phyloP scores from a whole-genome alignment of 345 rosid genomes.

The Populus euphratica region DNA sequence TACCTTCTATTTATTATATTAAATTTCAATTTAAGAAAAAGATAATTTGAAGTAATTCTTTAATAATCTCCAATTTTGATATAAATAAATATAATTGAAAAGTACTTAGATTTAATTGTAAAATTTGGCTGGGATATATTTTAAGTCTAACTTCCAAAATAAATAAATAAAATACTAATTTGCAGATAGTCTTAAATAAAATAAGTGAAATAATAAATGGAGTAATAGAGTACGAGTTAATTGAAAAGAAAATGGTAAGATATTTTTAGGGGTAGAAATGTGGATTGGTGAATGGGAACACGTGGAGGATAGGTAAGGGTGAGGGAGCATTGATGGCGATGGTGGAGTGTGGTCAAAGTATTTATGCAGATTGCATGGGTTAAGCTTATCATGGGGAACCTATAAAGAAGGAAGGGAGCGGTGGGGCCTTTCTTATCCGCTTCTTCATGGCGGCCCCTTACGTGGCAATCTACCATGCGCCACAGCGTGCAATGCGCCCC shows the following conservation, averaged over 20 bases:
- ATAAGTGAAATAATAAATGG: neutral
- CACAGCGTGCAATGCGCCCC: slow-evolving; percentile 21
- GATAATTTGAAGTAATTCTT: too few species aligned
- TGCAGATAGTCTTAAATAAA: neutral
- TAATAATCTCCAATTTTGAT: too few species aligned
- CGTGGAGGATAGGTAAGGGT: slow-evolving; percentile 9
- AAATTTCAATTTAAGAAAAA: neutral
- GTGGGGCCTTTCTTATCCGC: slow-evolving; percentile 35
- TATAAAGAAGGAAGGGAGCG: neutral
- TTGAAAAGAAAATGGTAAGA: too few species aligned
- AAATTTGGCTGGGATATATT: too few species aligned
- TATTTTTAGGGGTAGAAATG: too few species aligned
- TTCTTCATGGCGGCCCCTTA: slow-evolving; percentile 37
- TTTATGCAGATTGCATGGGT: slow-evolving; percentile 6
- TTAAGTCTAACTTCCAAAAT: too few species aligned
- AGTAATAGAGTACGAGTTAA: too few species aligned
- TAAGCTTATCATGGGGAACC: slow-evolving; percentile 25
- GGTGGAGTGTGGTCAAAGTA: slow-evolving; percentile 13
- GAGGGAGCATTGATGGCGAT: slow-evolving; percentile 14
- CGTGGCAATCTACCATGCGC: slow-evolving; percentile 16
- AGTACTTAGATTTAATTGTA: too few species aligned
- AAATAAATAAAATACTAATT: too few species aligned
- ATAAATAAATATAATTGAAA: too few species aligned
- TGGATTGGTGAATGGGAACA: neutral
- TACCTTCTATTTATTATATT: neutral